Percentiles rank a stretch among this genome's conserved stretches.
phyloP scores from a whole-genome alignment of 192 early-diverging fungal species.

The Oehlia diaphana region DNA sequence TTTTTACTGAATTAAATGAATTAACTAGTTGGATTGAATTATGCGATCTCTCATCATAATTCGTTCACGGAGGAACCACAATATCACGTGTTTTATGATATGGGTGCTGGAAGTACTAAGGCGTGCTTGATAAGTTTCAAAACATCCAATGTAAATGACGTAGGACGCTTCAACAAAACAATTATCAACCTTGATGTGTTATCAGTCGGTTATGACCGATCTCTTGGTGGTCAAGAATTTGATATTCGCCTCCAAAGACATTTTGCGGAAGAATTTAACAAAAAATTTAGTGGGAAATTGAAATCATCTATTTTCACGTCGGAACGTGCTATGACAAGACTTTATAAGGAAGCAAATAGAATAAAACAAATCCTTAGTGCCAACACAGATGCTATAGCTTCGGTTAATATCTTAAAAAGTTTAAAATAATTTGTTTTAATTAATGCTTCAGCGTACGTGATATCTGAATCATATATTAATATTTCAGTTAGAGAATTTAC shows the following conservation, averaged over 20 bases:
- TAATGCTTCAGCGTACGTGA: neutral
- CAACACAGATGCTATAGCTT: slow-evolving; percentile 83
- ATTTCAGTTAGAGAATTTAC: slow-evolving; percentile 77
- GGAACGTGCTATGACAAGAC: slow-evolving; percentile 81
- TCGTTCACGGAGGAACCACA: slow-evolving; percentile 61
- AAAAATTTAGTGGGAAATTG: slow-evolving; percentile 48
- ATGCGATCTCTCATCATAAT: slow-evolving; percentile 66
- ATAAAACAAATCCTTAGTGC: slow-evolving; percentile 97
- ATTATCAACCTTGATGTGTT: slow-evolving; percentile 75
- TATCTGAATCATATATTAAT: neutral
- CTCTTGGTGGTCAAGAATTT: slow-evolving; percentile 85
- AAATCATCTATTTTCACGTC: slow-evolving; percentile 58
- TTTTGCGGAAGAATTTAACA: slow-evolving; percentile 77
- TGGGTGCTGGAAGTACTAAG: slow-evolving; percentile 95
- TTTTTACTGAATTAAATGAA: neutral
- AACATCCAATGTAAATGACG: slow-evolving; percentile 55
- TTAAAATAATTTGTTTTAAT: neutral
- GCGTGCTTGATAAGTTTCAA: slow-evolving; percentile 84
- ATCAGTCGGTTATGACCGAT: slow-evolving; percentile 77
- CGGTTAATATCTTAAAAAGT: slow-evolving; percentile 47
- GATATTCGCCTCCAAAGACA: slow-evolving; percentile 82
- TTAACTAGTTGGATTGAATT: slow-evolving; percentile 83
- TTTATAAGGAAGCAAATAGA: slow-evolving; percentile 92
- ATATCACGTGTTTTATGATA: slow-evolving; percentile 94
- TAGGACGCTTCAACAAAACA: slow-evolving; percentile 54